A percentile compares a stretch with the other conserved stretches of the same genome.
Evolutionary conservation across 306 rosid genomes (phyloP).

Genomic region (Ammopiptanthus mongolicus): DNA sequence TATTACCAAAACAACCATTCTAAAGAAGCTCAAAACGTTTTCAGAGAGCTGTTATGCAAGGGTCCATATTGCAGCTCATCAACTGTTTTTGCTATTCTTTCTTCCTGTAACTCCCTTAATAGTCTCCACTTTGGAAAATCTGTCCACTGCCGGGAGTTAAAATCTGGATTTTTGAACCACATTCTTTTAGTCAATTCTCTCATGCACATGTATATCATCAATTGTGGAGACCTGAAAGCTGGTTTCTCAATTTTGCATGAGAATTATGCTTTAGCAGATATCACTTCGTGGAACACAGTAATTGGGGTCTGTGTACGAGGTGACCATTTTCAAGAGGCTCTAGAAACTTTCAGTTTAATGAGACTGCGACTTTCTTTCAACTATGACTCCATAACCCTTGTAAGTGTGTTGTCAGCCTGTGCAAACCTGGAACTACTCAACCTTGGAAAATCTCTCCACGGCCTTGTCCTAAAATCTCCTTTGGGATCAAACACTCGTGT

Average conservation of each 20-base stretch:
- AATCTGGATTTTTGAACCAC: constrained; percentile 43
- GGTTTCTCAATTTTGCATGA: constrained; percentile 46
- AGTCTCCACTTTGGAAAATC: constrained; percentile 45
- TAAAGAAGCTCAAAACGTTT: constrained; percentile 41
- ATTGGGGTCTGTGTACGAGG: constrained; percentile 40
- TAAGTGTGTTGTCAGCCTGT: constrained; percentile 45
- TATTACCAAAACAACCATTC: constrained; percentile 44
- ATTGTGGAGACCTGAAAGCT: constrained; percentile 35
- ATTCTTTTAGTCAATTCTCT: constrained; percentile 38
- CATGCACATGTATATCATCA: constrained; percentile 50
- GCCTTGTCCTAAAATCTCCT: constrained; percentile 36
- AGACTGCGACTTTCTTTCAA: constrained; percentile 26
- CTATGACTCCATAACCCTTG: constrained; percentile 49
- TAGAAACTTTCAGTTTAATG: constrained; percentile 38
- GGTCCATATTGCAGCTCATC: constrained; percentile 32
- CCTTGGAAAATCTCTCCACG: constrained; percentile 43
- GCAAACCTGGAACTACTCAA: constrained; percentile 40
- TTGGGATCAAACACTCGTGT: constrained; percentile 41
- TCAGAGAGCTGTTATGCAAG: constrained; percentile 30
- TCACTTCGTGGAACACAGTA: constrained; percentile 49
- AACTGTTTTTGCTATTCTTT: constrained; percentile 39
- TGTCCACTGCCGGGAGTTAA: constrained; percentile 55
- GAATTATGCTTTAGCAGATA: constrained; percentile 27
- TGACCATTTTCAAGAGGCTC: constrained; percentile 33
- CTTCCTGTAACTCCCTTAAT: constrained; percentile 41